Evolutionary conservation across 2,329 filamentous ascomycete species (phyloP).

Genomic region (Arthrinium phaeospermum): DNA sequence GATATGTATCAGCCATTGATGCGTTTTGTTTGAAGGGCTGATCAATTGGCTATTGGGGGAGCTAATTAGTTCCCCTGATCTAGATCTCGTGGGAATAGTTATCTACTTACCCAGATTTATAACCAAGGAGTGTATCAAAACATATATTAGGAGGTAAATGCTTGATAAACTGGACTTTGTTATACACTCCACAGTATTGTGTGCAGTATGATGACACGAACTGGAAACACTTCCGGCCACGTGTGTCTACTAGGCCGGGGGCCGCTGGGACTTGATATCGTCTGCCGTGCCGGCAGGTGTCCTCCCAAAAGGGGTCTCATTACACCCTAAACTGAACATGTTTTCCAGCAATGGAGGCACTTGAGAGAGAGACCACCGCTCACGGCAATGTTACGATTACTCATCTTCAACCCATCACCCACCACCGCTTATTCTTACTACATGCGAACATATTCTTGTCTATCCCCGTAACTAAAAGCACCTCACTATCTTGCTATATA

Average conservation of each 20-base stretch:
- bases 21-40: too few species aligned
- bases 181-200: background rate
- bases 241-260: background rate
- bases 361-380: background rate
- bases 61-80: too few species aligned
- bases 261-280: background rate
- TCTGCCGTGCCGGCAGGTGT: background rate
- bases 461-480: background rate
- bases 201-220: background rate
- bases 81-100: too few species aligned
- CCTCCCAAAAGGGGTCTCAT: background rate
- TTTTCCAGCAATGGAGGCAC: background rate
- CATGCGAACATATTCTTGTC: too few species aligned
- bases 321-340: background rate
- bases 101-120: too few species aligned
- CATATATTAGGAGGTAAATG: too few species aligned
- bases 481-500: too few species aligned
- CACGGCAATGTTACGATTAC: fast-evolving
- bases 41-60: too few species aligned
- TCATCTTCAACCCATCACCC: fast-evolving
- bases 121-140: too few species aligned
- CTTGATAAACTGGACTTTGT: too few species aligned
- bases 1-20: background rate
- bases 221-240: background rate
- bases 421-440: background rate